Percentiles rank a stretch among this genome's conserved stretches.
Conservation (phyloP, 805 yeast genomes). For the Clavispora asparagi region DNA sequence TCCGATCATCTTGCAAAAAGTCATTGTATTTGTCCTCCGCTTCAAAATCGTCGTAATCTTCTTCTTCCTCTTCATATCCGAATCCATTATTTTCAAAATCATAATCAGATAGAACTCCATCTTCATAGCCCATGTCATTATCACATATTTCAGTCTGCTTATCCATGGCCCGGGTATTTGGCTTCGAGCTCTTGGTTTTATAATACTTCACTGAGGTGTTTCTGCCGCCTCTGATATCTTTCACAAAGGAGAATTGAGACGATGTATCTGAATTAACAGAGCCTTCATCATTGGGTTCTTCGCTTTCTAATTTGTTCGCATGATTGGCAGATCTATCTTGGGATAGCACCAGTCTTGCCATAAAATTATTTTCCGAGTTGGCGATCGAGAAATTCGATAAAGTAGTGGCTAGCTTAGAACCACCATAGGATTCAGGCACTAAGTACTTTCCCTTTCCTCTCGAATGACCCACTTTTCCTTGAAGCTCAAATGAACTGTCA, state of each 20-base stretch:
- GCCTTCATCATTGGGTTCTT: conserved; percentile 6
- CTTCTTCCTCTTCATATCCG: conserved; percentile 20
- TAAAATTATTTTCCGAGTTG: conserved; percentile 10
- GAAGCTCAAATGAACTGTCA: not conserved
- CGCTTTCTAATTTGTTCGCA: conserved; percentile 1
- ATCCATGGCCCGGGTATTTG: not conserved
- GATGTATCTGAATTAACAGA: conserved; percentile 18
- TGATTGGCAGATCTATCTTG: conserved; percentile 3
- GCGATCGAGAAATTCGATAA: conserved; percentile 5
- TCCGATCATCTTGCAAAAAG: conserved; percentile 3
- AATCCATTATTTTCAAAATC: conserved; percentile 41
- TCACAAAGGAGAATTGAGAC: conserved; percentile 49
- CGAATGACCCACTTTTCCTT: not conserved
- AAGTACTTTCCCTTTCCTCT: conserved; percentile 1
- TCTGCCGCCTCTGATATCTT: conserved; percentile 41
- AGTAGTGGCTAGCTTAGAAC: not conserved
- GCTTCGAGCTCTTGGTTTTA: conserved; percentile 20
- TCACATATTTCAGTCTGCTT: not conserved
- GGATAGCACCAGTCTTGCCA: conserved; percentile 5
- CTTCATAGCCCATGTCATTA: conserved; percentile 27
- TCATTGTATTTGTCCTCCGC: conserved; percentile 7
- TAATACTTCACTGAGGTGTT: conserved; percentile 52
- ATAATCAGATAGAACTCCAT: conserved; percentile 31
- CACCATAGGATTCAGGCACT: not conserved
- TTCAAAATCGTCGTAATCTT: conserved; percentile 12